Evolutionary conservation across 1,284 basidiomycete species (phyloP).

Genomic region (Ganoderma leucocontextum): DNA sequence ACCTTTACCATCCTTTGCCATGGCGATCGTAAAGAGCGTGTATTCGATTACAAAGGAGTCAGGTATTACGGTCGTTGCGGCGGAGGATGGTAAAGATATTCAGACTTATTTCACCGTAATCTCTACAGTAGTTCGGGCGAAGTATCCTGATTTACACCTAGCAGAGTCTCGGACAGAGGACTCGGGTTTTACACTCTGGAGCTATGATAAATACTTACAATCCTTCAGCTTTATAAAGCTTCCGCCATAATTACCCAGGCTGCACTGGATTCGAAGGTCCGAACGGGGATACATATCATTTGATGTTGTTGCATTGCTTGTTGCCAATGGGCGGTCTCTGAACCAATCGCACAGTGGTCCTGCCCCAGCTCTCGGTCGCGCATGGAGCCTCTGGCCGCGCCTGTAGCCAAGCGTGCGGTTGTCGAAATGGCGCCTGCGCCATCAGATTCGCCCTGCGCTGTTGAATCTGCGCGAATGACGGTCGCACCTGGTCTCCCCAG

Average conservation of each 20-base stretch:
- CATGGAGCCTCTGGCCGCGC: background rate
- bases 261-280: background rate
- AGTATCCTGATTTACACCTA: no score
- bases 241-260: background rate
- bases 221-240: background rate
- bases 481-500: background rate
- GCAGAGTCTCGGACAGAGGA: background rate
- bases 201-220: background rate
- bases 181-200: background rate
- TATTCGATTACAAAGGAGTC: no score
- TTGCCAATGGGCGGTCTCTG: background rate
- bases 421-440: conserved; percentile 9
- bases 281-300: conserved; percentile 8
- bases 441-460: conserved; percentile 12
- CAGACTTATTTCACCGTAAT: no score
- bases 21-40: no score
- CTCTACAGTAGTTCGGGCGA: no score
- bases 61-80: no score
- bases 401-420: background rate
- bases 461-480: background rate
- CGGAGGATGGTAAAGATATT: no score
- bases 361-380: background rate
- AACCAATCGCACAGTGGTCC: background rate
- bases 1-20: no score
- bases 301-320: conserved; percentile 10